A percentile compares a stretch with the other conserved stretches of the same genome.
Evolutionary conservation across 768 basidiomycete genomes (phyloP).

Genomic region (Rhizopogon vesiculosus): DNA sequence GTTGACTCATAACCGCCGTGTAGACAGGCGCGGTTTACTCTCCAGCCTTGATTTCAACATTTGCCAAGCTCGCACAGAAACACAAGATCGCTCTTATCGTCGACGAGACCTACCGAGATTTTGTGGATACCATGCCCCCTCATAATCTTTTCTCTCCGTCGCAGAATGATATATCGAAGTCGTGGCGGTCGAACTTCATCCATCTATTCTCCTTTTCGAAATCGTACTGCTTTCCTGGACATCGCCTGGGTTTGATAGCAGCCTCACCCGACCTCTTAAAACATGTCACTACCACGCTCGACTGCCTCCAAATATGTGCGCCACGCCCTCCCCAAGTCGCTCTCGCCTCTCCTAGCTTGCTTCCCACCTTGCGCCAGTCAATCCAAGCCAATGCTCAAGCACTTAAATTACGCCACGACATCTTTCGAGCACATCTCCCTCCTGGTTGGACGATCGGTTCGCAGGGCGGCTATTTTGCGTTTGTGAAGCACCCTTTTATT

Average conservation of each 20-base stretch:
- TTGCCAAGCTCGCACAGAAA: slow-evolving; percentile 52
- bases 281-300: slow-evolving; percentile 55
- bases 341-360: slow-evolving; percentile 43
- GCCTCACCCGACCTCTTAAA: slow-evolving; percentile 51
- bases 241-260: slow-evolving; percentile 70
- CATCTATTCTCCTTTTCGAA: slow-evolving; percentile 82
- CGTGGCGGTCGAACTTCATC: slow-evolving; percentile 61
- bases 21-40: slow-evolving; percentile 72
- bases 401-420: slow-evolving; percentile 45
- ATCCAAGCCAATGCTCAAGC: slow-evolving; percentile 46
- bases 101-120: slow-evolving; percentile 91
- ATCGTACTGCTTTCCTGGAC: slow-evolving; percentile 75
- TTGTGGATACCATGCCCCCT: slow-evolving; percentile 48
- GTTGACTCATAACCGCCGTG: not conserved
- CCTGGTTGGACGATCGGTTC: slow-evolving; percentile 56
- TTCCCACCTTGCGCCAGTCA: slow-evolving; percentile 48
- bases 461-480: slow-evolving; percentile 76
- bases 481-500: slow-evolving; percentile 62
- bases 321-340: slow-evolving; percentile 71
- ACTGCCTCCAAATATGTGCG: slow-evolving; percentile 78
- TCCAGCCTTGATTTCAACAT: slow-evolving; percentile 48
- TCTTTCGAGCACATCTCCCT: slow-evolving; percentile 51
- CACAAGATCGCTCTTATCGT: slow-evolving; percentile 61
- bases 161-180: not conserved
- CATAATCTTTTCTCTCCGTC: slow-evolving; percentile 48